A percentile compares a stretch with the other conserved stretches of the same genome.
Conservation (phyloP, 2,329 filamentous ascomycete genomes). For the Verticillium albo-atrum region DNA sequence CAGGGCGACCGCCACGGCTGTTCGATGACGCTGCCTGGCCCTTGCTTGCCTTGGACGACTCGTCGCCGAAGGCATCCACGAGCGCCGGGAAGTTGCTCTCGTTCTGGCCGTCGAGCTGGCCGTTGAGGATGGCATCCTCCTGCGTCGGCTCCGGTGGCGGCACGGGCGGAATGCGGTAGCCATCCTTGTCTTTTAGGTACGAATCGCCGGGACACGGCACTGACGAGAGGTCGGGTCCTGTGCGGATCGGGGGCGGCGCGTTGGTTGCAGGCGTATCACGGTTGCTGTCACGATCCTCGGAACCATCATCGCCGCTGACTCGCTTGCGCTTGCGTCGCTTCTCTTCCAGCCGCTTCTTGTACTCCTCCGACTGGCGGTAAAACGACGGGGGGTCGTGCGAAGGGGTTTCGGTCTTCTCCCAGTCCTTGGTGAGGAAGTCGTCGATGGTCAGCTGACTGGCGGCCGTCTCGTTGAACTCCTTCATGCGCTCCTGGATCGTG, state of each 20-base stretch:
- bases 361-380: slow-evolving; percentile 60
- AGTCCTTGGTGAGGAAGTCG: slow-evolving; percentile 71
- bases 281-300: slow-evolving; percentile 14
- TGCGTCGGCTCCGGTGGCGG: slow-evolving; percentile 8
- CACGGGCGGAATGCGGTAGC: slow-evolving; percentile 12
- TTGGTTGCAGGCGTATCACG: not conserved
- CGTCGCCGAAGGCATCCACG: slow-evolving; percentile 11
- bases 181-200: slow-evolving; percentile 13
- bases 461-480: slow-evolving; percentile 86
- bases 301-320: slow-evolving; percentile 27
- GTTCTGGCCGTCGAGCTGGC: slow-evolving; percentile 4
- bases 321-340: slow-evolving; percentile 46
- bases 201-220: slow-evolving; percentile 7
- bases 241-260: not conserved
- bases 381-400: slow-evolving; percentile 80
- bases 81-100: slow-evolving; percentile 8
- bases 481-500: slow-evolving; percentile 85
- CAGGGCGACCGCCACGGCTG: not conserved
- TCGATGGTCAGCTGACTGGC: slow-evolving; percentile 82
- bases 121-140: slow-evolving; percentile 3
- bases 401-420: slow-evolving; percentile 57
- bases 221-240: slow-evolving; percentile 17
- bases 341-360: slow-evolving; percentile 47
- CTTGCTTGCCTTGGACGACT: not conserved
- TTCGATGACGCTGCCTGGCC: not conserved